Conservation (phyloP, 2,329 filamentous ascomycete species). For the Ophiobolus disseminans region DNA sequence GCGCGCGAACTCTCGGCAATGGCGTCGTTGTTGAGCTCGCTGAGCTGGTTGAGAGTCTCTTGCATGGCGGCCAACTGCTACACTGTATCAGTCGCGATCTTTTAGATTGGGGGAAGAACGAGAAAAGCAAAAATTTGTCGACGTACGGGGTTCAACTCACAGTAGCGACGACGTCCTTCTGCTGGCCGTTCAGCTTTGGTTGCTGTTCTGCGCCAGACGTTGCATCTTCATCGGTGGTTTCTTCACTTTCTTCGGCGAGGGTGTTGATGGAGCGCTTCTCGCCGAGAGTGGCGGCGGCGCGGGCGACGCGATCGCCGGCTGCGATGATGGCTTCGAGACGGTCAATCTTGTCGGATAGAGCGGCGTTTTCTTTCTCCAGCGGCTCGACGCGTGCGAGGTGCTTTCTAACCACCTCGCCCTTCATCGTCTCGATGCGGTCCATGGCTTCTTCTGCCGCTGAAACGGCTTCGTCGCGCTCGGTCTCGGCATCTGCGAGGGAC, state of each 20-base stretch:
- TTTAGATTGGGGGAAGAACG: not conserved
- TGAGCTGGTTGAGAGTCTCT: constrained; percentile 44
- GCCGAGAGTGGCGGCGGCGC: constrained; percentile 44
- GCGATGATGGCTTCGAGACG: constrained; percentile 44
- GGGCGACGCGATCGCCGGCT: constrained; percentile 46
- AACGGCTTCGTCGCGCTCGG: constrained; percentile 30
- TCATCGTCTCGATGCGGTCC: constrained; percentile 45
- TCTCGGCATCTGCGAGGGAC: constrained; percentile 18
- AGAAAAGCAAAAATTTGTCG: constrained; percentile 3
- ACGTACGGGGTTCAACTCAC: constrained; percentile 34
- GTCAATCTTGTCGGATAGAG: constrained; percentile 42
- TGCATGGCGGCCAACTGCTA: constrained; percentile 51
- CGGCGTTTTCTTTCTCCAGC: constrained; percentile 40
- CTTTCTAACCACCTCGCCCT: constrained; percentile 45
- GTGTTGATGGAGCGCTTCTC: constrained; percentile 43
- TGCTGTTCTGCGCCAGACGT: constrained; percentile 5
- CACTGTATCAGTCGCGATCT: constrained; percentile 31
- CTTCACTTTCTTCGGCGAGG: constrained; percentile 39
- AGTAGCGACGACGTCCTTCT: constrained; percentile 43
- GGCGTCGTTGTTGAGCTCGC: constrained; percentile 44
- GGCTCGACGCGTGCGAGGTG: constrained; percentile 45
- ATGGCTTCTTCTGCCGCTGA: constrained; percentile 35
- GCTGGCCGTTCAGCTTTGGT: constrained; percentile 11
- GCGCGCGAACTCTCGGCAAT: constrained; percentile 44
- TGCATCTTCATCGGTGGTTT: constrained; percentile 11